These are phyloP conservation scores for Capronia epimyces DNA, from an alignment of 2,329 filamentous ascomycete genomes.

Conservation along the genomic window DNA sequence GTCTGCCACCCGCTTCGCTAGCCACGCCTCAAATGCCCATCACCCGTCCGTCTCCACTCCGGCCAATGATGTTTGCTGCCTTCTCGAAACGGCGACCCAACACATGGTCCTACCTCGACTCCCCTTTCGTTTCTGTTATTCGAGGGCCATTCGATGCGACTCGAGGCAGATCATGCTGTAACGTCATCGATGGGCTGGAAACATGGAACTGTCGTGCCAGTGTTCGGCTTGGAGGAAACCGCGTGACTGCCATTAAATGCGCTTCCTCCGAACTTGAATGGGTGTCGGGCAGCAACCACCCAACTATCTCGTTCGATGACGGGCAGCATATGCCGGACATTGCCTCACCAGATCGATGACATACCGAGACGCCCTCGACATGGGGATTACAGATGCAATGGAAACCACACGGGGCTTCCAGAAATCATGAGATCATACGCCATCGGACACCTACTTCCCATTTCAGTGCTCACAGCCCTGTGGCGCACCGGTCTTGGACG, in stretches of 20 bases:
- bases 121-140: constrained; percentile 3
- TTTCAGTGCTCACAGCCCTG: constrained; percentile 8
- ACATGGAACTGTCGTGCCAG: neutral
- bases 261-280: neutral
- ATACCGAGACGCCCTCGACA: neutral
- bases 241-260: constrained; percentile 15
- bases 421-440: constrained; percentile 12
- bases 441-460: constrained; percentile 6
- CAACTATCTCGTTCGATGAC: neutral
- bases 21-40: constrained; percentile 16
- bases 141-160: constrained; percentile 3
- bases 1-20: constrained; percentile 13
- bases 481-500: constrained; percentile 12
- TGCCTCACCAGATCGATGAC: constrained; percentile 1
- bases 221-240: neutral
- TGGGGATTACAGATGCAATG: neutral
- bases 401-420: constrained; percentile 22
- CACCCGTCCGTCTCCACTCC: constrained; percentile 13
- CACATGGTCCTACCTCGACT: neutral
- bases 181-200: neutral
- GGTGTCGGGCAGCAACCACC: constrained; percentile 15
- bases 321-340: constrained; percentile 1
- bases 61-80: constrained; percentile 6
- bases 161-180: constrained; percentile 4
- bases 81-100: constrained; percentile 18